Evolutionary conservation across 75 land plant species (phyloP).

Genomic region (Ceratopteris richardii): DNA sequence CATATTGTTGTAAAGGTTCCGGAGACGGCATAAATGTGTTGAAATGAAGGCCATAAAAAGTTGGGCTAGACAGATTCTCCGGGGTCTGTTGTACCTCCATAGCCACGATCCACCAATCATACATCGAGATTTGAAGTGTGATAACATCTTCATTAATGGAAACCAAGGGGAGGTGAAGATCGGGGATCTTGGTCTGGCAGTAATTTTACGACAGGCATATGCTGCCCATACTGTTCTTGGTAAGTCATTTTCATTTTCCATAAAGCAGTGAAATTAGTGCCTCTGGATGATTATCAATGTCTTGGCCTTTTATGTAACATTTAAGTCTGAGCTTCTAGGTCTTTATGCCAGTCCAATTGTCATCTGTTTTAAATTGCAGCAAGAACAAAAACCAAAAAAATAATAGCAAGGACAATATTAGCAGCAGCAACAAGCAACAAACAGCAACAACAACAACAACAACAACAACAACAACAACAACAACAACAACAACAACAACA

Average conservation of each 20-base stretch:
- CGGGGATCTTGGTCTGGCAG: conserved; percentile 73
- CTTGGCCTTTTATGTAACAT: too few species aligned
- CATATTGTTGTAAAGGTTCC: conserved; percentile 30
- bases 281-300: conserved; percentile 3
- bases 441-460: too few species aligned
- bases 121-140: conserved; percentile 78
- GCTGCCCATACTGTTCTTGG: conserved; percentile 67
- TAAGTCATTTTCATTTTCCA: conserved; percentile 1
- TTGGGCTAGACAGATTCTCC: conserved; percentile 61
- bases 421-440: too few species aligned
- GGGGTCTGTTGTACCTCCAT: conserved; percentile 61
- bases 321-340: too few species aligned
- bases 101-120: conserved; percentile 65
- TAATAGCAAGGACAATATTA: too few species aligned
- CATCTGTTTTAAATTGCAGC: too few species aligned
- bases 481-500: too few species aligned
- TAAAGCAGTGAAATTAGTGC: conserved; percentile 4
- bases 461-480: too few species aligned
- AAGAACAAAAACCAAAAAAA: too few species aligned
- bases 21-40: conserved; percentile 39
- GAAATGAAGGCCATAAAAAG: conserved; percentile 48
- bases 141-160: conserved; percentile 74
- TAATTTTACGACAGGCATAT: conserved; percentile 39
- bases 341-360: too few species aligned
- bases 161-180: conserved; percentile 77